Conservation (phyloP, 371 early-diverging fungal genomes). For the Funneliformis caledonium region DNA sequence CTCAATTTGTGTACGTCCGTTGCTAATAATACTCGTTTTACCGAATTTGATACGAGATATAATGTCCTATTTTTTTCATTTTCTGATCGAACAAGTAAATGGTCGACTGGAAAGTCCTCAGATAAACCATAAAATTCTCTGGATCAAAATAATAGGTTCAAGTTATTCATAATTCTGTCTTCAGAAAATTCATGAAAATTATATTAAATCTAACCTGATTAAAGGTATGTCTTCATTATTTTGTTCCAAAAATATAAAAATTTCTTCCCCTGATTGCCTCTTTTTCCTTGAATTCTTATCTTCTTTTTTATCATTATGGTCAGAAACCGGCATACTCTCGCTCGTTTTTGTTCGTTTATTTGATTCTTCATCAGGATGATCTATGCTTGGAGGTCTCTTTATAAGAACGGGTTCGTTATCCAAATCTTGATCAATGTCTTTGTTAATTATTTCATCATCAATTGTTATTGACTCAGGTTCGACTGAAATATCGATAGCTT, state of each 20-base stretch:
- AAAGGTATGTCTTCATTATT: conserved; percentile 61
- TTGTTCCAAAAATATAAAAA: conserved; percentile 72
- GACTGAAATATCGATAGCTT: neutral
- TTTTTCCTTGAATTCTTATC: neutral
- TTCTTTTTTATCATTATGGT: conserved; percentile 41
- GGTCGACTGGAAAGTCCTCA: conserved; percentile 72
- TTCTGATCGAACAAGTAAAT: conserved; percentile 83
- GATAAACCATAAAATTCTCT: conserved; percentile 73
- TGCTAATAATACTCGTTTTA: conserved; percentile 72
- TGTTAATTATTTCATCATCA: conserved; percentile 37
- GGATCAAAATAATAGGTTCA: conserved; percentile 20
- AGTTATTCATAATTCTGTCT: neutral
- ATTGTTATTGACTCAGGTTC: neutral
- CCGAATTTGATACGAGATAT: conserved; percentile 79
- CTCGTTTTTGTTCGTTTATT: neutral
- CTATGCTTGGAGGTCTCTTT: neutral
- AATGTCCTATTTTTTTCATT: conserved; percentile 71
- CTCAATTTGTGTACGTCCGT: conserved; percentile 71
- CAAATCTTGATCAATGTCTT: conserved; percentile 40
- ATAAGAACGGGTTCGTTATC: conserved; percentile 21
- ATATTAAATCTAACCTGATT: conserved; percentile 43
- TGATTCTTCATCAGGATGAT: neutral
- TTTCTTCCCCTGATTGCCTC: conserved; percentile 67
- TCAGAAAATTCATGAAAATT: neutral
- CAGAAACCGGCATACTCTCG: neutral